These are phyloP conservation scores for Neofusicoccum umdonicola DNA, from an alignment of 2,329 filamentous ascomycete genomes.

Conservation along the genomic window DNA sequence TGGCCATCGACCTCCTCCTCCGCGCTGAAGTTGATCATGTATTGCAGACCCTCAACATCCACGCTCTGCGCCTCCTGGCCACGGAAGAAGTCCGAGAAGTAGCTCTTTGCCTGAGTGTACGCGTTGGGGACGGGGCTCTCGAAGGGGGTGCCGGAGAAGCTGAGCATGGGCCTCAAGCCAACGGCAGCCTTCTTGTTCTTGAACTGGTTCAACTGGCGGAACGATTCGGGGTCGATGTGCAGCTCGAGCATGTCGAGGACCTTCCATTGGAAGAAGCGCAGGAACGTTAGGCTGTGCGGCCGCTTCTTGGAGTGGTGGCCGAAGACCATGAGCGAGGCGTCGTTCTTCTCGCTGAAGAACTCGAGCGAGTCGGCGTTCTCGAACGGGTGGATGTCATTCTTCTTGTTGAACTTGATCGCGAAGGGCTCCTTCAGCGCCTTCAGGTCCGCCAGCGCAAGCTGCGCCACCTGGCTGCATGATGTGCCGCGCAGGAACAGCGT, in stretches of 20 bases:
- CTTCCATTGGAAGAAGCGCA: slow-evolving; percentile 80
- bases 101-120: slow-evolving; percentile 81
- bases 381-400: slow-evolving; percentile 93
- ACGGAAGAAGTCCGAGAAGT: slow-evolving; percentile 89
- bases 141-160: slow-evolving; percentile 87
- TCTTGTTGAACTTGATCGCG: slow-evolving; percentile 91
- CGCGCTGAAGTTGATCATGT: slow-evolving; percentile 78
- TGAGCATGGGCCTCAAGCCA: slow-evolving; percentile 82
- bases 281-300: slow-evolving; percentile 82
- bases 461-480: slow-evolving; percentile 75
- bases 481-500: slow-evolving; percentile 88
- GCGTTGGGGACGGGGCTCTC: slow-evolving; percentile 76
- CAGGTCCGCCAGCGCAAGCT: slow-evolving; percentile 82
- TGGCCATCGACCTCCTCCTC: slow-evolving; percentile 52
- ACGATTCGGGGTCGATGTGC: slow-evolving; percentile 72
- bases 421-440: slow-evolving; percentile 80
- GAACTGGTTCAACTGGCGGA: slow-evolving; percentile 70
- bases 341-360: slow-evolving; percentile 97
- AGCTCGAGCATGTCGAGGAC: slow-evolving; percentile 94
- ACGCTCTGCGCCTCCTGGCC: slow-evolving; percentile 77
- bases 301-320: slow-evolving; percentile 89
- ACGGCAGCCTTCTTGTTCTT: slow-evolving; percentile 63
- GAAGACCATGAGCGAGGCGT: slow-evolving; percentile 81
- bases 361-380: slow-evolving; percentile 84
- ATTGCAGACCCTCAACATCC: slow-evolving; percentile 93